Base-by-base conservation (phyloP, 1,284 basidiomycete species). In the Trichosporon sp. region DNA sequence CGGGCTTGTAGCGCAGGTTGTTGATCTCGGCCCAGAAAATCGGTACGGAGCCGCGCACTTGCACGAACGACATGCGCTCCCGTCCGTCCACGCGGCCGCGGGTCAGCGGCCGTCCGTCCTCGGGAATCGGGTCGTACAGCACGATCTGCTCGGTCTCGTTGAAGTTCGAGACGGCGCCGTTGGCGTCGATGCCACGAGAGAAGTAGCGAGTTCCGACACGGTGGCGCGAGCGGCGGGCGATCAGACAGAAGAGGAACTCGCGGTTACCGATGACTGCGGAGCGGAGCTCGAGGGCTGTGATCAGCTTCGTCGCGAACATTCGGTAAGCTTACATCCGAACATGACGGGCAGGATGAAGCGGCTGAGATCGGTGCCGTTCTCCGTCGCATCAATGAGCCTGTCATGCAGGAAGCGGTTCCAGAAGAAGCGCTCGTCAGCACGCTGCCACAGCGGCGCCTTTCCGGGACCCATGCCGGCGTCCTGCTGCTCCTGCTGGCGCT, bases 21-120 rank as follows among this genome's bases (percentile, higher is more conserved):
- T 95, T 98, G 74, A 99, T 84, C 80, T 99, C 95, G 2, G 92
- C 92, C 96, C 96, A 99, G 78, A 89, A 98, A 19, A 99, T 81
- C 2, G 96, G 96, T 10, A 95, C 89, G 70, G 91, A 94, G 9
- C 96, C 96, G 70, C 96, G 85, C 60, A 90, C 93, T 82, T 99
- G 96, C 11, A 96, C 90, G 81, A 91, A 92, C 78, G 91, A 91
- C 70, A 92, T 81, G 61, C 78, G 69, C 63, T 81, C 81, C 52
- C 74, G 72, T 3, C 85, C 84, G 56, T 82, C 78, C 9, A 84
- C 80, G 49, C 81, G 73, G 0, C 78, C 79, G 19, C 72, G 65
- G 9, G 71, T 66, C 19, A 65, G 46, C n/a, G 65, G 23, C 27
- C 69, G 67, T 2, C 72, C 71, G 59, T 77, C 69, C 29, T 73